These are phyloP conservation scores for Leccinum truebloodii DNA, from an alignment of 768 basidiomycete species.

Conservation along the genomic window DNA sequence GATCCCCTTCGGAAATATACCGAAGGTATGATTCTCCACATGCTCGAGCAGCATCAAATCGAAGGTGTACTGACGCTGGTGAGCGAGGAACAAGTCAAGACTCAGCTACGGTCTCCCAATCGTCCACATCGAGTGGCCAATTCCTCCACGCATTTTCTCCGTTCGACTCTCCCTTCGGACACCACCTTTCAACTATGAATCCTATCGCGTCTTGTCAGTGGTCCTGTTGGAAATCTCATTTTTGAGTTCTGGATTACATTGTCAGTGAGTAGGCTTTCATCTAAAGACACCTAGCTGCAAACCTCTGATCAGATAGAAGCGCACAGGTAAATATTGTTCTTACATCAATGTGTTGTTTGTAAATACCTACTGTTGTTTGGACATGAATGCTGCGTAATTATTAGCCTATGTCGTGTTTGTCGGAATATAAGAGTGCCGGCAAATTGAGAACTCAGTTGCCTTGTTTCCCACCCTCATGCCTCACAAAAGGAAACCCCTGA, in stretches of 20 bases:
- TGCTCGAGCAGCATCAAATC: neutral
- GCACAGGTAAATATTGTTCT: neutral
- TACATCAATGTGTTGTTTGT: neutral
- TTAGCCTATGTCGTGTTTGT: neutral
- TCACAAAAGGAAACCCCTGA: neutral
- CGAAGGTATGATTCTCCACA: neutral
- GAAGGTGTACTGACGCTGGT: neutral
- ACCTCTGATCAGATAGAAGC: too few relatives aligned
- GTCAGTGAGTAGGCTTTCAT: too few relatives aligned
- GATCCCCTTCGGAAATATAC: neutral
- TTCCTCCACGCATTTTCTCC: neutral
- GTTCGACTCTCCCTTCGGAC: neutral
- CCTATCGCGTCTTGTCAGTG: too few relatives aligned
- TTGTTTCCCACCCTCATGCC: neutral
- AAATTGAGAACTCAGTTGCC: too few relatives aligned
- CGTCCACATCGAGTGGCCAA: neutral
- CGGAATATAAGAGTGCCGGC: too few relatives aligned
- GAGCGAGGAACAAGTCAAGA: neutral
- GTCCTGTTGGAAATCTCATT: too few relatives aligned
- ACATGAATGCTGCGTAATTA: neutral
- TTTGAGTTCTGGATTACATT: too few relatives aligned
- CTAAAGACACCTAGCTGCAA: too few relatives aligned
- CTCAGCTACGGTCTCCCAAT: neutral
- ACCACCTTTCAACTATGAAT: too few relatives aligned
- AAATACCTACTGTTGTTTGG: neutral